Percentiles rank a stretch among this genome's conserved stretches.
Conservation (phyloP, 257 asterid genomes). For the Solanum dulcamara region DNA sequence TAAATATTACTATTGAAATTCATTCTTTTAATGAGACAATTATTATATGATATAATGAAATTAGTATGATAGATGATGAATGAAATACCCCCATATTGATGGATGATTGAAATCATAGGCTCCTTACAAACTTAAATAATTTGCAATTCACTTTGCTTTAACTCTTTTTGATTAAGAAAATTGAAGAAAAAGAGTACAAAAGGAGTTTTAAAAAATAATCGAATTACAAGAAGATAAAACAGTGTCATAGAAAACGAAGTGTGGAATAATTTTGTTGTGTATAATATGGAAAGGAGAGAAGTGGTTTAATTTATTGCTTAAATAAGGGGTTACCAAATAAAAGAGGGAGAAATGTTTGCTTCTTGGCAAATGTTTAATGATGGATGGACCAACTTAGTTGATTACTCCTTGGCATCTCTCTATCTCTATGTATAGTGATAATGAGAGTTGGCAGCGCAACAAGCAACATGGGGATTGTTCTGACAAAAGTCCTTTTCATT, state of each 20-base stretch:
- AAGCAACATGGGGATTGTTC: not conserved
- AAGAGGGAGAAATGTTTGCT: not conserved
- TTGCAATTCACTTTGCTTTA: too few species aligned
- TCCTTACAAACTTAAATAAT: too few species aligned
- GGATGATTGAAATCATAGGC: too few species aligned
- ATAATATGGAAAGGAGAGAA: not conserved
- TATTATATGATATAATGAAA: too few species aligned
- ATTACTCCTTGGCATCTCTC: not conserved
- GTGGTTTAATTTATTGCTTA: not conserved
- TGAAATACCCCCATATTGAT: too few species aligned
- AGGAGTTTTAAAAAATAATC: too few species aligned
- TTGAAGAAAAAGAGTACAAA: too few species aligned
- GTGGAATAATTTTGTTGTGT: not conserved
- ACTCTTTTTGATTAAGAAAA: too few species aligned
- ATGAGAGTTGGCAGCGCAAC: not conserved
- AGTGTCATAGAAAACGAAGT: not conserved
- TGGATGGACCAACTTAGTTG: not conserved
- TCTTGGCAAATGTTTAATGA: not conserved
- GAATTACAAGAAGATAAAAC: too few species aligned
- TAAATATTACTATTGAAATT: too few species aligned
- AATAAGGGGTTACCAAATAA: not conserved
- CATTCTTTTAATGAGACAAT: too few species aligned
- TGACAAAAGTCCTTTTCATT: not conserved
- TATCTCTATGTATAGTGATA: not conserved
- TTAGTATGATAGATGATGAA: too few species aligned